These are phyloP conservation scores for Pyrenochaeta sp. DNA, from an alignment of 2,329 filamentous ascomycete species.

Conservation along the genomic window DNA sequence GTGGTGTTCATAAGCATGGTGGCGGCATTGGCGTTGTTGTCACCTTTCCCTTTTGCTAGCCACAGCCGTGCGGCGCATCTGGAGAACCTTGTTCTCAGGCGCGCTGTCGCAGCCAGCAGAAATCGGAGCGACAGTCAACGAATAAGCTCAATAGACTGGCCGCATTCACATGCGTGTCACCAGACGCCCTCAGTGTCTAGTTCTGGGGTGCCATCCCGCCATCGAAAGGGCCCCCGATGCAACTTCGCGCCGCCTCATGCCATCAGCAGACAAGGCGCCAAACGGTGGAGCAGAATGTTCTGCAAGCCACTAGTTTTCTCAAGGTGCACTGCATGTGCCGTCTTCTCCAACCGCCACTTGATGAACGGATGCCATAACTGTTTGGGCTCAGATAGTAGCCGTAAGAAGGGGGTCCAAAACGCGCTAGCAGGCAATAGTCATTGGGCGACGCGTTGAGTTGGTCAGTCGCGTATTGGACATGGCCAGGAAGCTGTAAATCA, in stretches of 20 bases:
- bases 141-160: constrained; percentile 19
- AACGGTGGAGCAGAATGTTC: constrained; percentile 15
- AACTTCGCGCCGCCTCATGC: constrained; percentile 22
- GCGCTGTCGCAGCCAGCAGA: constrained; percentile 9
- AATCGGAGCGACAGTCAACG: constrained; percentile 21
- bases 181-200: constrained; percentile 11
- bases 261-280: constrained; percentile 23
- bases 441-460: constrained; percentile 11
- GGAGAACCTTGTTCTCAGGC: constrained; percentile 40
- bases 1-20: constrained; percentile 37
- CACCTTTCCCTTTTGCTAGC: constrained; percentile 33
- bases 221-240: constrained; percentile 17
- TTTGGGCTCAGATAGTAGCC: constrained; percentile 1
- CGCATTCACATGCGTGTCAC: constrained; percentile 35
- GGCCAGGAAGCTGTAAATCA: background rate
- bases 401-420: background rate
- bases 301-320: constrained; percentile 20
- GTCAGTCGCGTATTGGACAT: constrained; percentile 4
- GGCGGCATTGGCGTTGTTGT: constrained; percentile 31
- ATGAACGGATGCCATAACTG: background rate
- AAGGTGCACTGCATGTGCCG: constrained; percentile 8
- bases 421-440: background rate
- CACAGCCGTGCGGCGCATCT: constrained; percentile 42
- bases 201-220: constrained; percentile 18
- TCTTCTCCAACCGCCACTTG: background rate